Conservation (phyloP, 768 basidiomycete species). For the Mycena belliarum region DNA sequence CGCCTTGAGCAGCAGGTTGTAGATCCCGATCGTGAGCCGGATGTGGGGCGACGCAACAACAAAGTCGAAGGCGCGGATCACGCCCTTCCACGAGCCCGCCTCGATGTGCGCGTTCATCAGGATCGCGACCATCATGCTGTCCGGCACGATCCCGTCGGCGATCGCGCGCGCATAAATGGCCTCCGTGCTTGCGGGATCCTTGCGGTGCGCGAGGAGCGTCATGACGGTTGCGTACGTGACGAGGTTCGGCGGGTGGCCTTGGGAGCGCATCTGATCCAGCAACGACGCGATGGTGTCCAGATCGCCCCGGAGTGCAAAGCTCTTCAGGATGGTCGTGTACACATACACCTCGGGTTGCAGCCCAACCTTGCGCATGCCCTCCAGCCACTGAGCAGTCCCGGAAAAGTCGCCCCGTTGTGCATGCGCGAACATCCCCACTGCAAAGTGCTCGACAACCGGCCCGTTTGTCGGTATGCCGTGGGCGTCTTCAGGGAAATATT, state of each 20-base stretch:
- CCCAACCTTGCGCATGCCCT: conserved; percentile 48
- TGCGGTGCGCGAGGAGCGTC: conserved; percentile 59
- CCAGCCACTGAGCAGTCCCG: conserved; percentile 57
- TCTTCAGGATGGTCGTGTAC: conserved; percentile 61
- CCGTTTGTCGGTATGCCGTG: conserved; percentile 31
- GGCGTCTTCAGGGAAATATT: conserved; percentile 47
- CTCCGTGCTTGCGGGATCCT: conserved; percentile 67
- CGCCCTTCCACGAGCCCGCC: conserved; percentile 76
- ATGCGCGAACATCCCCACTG: conserved; percentile 56
- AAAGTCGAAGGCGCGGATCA: conserved; percentile 68
- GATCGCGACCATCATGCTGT: conserved; percentile 63
- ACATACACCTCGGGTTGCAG: conserved; percentile 54
- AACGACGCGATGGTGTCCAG: conserved; percentile 49
- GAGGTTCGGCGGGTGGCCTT: conserved; percentile 45
- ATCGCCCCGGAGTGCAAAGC: conserved; percentile 56
- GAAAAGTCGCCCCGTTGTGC: conserved; percentile 46
- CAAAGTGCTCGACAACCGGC: conserved; percentile 55
- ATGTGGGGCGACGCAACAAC: conserved; percentile 42
- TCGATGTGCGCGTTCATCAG: conserved; percentile 85
- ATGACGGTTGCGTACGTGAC: conserved; percentile 70
- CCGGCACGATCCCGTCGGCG: conserved; percentile 60
- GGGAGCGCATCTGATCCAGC: conserved; percentile 62
- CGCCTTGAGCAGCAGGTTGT: conserved; percentile 82
- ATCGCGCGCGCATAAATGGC: conserved; percentile 66
- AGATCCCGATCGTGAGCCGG: conserved; percentile 57